phyloP scores from a whole-genome alignment of 805 yeast genomes.

The Wickerhamiella parazyma region DNA sequence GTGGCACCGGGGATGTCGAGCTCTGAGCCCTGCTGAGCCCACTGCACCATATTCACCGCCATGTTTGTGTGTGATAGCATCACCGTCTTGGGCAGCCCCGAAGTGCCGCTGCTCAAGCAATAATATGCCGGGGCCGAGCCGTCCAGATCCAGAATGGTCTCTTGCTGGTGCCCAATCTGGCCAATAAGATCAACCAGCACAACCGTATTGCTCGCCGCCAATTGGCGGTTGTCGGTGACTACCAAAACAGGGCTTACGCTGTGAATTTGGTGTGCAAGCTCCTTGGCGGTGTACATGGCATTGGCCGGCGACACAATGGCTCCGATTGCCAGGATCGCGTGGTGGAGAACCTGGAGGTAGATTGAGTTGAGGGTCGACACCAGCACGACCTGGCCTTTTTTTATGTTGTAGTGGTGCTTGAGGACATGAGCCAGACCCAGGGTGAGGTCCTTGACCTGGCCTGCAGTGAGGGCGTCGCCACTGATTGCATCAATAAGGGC shows the following conservation, averaged over 20 bases:
- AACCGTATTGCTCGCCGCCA: not conserved
- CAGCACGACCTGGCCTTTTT: slow-evolving; percentile 22
- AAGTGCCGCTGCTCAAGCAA: slow-evolving; percentile 21
- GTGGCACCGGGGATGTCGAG: slow-evolving; percentile 3
- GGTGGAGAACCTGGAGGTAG: slow-evolving; percentile 22
- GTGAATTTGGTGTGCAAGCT: slow-evolving; percentile 23
- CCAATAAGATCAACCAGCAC: too few species aligned
- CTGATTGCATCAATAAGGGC: slow-evolving; percentile 18
- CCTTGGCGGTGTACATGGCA: slow-evolving; percentile 23
- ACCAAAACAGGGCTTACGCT: slow-evolving; percentile 17
- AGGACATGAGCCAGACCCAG: slow-evolving; percentile 18
- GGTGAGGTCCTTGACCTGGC: slow-evolving; percentile 12
- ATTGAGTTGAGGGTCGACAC: slow-evolving; percentile 23
- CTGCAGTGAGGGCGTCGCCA: slow-evolving; percentile 14
- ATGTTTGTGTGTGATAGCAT: slow-evolving; percentile 43
- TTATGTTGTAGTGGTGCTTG: slow-evolving; percentile 14
- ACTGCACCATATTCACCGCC: slow-evolving; percentile 13
- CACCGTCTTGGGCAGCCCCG: slow-evolving; percentile 65
- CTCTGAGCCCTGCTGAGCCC: slow-evolving; percentile 10
- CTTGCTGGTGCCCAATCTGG: too few species aligned
- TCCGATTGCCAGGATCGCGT: slow-evolving; percentile 20
- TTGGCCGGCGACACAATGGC: slow-evolving; percentile 26
- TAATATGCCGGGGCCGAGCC: slow-evolving; percentile 15
- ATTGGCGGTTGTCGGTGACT: slow-evolving; percentile 8
- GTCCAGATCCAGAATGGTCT: too few species aligned